phyloP scores from a whole-genome alignment of 2,329 filamentous ascomycete species.

The Ceratocystis variospora region DNA sequence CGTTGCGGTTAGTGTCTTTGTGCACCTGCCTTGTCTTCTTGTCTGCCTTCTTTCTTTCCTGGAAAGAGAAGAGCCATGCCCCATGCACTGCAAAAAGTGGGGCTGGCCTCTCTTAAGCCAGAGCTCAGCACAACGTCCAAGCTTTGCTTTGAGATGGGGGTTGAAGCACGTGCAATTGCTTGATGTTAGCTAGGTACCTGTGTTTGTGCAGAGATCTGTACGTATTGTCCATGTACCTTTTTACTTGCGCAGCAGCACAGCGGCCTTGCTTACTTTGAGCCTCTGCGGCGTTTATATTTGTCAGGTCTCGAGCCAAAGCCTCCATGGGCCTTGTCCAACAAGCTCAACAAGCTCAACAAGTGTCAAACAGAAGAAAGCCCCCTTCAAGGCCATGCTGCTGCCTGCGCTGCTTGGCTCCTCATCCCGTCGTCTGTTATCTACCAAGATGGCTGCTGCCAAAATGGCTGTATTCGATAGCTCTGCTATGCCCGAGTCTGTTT shows the following conservation, averaged over 20 bases:
- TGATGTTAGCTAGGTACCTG: not conserved
- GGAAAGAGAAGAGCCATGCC: no score
- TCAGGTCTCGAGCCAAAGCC: no score
- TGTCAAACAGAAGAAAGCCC: not conserved
- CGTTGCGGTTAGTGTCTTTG: not conserved
- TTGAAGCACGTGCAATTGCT: not conserved
- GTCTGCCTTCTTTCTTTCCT: not conserved
- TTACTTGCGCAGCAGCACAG: not conserved
- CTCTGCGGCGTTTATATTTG: no score
- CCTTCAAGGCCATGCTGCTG: constrained; percentile 1
- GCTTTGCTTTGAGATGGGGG: not conserved
- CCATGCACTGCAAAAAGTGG: not conserved
- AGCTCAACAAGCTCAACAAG: no score
- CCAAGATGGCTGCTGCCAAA: constrained; percentile 5
- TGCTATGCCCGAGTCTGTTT: not conserved
- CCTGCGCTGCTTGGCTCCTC: not conserved
- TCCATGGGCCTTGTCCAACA: no score
- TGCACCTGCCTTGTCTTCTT: not conserved
- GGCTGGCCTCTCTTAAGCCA: not conserved
- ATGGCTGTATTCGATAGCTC: not conserved
- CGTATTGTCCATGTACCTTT: not conserved
- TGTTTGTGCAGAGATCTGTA: not conserved
- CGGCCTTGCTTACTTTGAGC: not conserved
- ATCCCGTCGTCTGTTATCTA: constrained; percentile 2
- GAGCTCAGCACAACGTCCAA: not conserved